Percentiles rank a stretch among this genome's conserved stretches.
Evolutionary conservation across 352 stramenopile species (phyloP).

Genomic region (Phytophthora boehmeriae): DNA sequence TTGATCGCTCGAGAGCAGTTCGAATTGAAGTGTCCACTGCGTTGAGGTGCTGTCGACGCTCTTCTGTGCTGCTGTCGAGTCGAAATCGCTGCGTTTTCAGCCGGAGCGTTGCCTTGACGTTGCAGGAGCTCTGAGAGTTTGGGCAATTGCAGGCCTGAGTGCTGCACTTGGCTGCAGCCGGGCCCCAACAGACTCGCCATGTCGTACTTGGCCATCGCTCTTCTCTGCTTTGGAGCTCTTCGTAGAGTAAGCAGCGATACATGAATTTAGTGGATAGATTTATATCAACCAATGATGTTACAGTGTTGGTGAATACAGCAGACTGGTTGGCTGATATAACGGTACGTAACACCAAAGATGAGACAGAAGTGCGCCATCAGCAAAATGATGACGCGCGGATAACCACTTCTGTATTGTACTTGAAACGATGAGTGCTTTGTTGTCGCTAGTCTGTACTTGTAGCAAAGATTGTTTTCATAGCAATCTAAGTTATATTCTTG

Average conservation of each 20-base stretch:
- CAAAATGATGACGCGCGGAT: not conserved
- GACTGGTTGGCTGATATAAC: slow-evolving; percentile 4
- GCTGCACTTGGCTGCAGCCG: not conserved
- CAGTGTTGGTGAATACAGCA: too few species aligned
- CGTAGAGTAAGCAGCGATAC: slow-evolving; percentile 9
- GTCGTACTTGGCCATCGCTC: slow-evolving; percentile 22
- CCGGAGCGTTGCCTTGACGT: slow-evolving; percentile 1
- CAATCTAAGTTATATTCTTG: too few species aligned
- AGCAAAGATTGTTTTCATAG: too few species aligned
- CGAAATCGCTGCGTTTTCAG: not conserved
- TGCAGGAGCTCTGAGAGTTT: slow-evolving; percentile 19
- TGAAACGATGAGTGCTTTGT: not conserved
- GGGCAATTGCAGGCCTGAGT: slow-evolving; percentile 6
- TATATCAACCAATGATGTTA: too few species aligned
- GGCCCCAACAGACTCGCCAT: slow-evolving; percentile 20
- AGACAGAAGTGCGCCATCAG: not conserved
- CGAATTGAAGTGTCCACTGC: not conserved
- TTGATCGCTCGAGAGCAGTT: slow-evolving; percentile 7
- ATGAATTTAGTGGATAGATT: not conserved
- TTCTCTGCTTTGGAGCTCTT: slow-evolving; percentile 7
- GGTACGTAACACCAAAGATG: too few species aligned
- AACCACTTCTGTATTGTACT: not conserved
- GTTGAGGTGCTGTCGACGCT: not conserved
- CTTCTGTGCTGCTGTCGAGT: not conserved
- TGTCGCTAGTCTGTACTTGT: too few species aligned